Percentiles rank a stretch among this genome's conserved stretches.
These are phyloP conservation scores for Pseudogymnoascus destructans DNA, from an alignment of 2,329 filamentous ascomycete genomes.

Conservation along the genomic window DNA sequence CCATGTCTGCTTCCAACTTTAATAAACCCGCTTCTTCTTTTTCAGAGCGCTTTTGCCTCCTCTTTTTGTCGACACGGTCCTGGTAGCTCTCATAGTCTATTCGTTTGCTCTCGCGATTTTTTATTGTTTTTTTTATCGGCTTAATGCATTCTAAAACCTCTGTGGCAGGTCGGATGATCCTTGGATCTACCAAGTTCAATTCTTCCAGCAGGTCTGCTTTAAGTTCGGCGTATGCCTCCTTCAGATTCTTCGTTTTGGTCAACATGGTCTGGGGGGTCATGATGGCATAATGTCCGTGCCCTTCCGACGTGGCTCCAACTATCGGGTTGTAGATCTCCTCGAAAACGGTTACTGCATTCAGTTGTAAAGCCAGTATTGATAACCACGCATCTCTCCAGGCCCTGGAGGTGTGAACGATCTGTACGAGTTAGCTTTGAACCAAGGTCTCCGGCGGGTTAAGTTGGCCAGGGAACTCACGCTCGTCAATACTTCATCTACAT, in stretches of 20 bases:
- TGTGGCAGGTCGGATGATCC: slow-evolving; percentile 56
- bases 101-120: slow-evolving; percentile 71
- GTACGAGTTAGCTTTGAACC: slow-evolving; percentile 12
- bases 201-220: slow-evolving; percentile 60
- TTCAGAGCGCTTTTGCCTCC: slow-evolving; percentile 56
- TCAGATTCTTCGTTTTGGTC: slow-evolving; percentile 50
- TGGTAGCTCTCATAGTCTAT: slow-evolving; percentile 71
- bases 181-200: slow-evolving; percentile 54
- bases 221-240: slow-evolving; percentile 55
- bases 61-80: slow-evolving; percentile 54
- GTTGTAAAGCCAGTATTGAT: slow-evolving; percentile 55
- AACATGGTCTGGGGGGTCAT: slow-evolving; percentile 51
- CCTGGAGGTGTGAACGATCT: slow-evolving; percentile 66
- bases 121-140: slow-evolving; percentile 68
- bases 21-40: slow-evolving; percentile 59
- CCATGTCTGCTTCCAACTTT: slow-evolving; percentile 60
- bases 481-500: slow-evolving; percentile 61
- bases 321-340: slow-evolving; percentile 67
- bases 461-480: slow-evolving; percentile 38
- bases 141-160: slow-evolving; percentile 56
- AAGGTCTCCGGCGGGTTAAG: not conserved
- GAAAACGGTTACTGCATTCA: slow-evolving; percentile 52
- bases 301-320: slow-evolving; percentile 47
- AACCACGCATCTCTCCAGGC: slow-evolving; percentile 71
- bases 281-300: slow-evolving; percentile 39